These are phyloP conservation scores for Kwoniella dendrophila DNA, from an alignment of 768 basidiomycete genomes.

Conservation along the genomic window DNA sequence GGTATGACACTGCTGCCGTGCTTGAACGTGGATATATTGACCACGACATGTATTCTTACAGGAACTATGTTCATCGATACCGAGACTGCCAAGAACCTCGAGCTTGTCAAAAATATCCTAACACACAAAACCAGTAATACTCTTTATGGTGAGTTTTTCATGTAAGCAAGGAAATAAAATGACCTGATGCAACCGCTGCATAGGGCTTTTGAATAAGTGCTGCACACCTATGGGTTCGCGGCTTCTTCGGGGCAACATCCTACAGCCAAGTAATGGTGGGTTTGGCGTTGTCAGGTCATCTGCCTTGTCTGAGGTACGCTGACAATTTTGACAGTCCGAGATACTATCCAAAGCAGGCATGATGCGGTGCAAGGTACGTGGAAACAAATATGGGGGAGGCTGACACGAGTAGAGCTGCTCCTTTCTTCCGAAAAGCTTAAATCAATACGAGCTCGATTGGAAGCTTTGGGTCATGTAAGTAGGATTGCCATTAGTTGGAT, in stretches of 20 bases:
- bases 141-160: conserved; percentile 67
- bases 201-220: conserved; percentile 67
- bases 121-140: conserved; percentile 67
- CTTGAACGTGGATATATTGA: too few species aligned
- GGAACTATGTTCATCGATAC: conserved; percentile 95
- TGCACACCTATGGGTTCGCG: conserved; percentile 88
- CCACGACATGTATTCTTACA: conserved; percentile 15
- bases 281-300: neutral
- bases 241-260: conserved; percentile 73
- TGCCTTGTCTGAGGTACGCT: neutral
- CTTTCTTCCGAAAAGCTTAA: neutral
- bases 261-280: conserved; percentile 76
- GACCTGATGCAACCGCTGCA: conserved; percentile 5
- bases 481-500: conserved; percentile 4
- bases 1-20: too few species aligned
- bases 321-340: conserved; percentile 14
- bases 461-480: neutral
- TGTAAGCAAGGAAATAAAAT: neutral
- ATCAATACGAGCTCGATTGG: neutral
- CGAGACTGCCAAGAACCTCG: conserved; percentile 83
- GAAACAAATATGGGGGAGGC: neutral
- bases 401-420: conserved; percentile 10
- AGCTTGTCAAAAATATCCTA: conserved; percentile 77
- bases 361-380: conserved; percentile 78
- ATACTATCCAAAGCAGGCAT: conserved; percentile 72